phyloP scores from a whole-genome alignment of 176 grass and related monocot genomes.

The Zea luxurians region DNA sequence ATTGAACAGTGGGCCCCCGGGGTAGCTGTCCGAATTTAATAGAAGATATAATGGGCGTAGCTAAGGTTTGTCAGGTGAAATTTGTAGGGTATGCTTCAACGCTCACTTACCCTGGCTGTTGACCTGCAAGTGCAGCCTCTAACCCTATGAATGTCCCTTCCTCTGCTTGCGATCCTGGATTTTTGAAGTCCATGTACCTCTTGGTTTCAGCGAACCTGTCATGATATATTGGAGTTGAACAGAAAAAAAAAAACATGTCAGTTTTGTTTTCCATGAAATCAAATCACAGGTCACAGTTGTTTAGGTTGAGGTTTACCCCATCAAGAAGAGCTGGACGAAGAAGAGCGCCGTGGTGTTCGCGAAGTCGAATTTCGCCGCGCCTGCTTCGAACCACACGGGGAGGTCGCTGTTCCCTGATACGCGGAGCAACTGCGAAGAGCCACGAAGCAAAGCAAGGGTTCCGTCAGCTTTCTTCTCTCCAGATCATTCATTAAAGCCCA shows the following conservation, averaged over 20 bases:
- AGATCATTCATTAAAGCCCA: background rate
- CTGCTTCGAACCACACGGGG: constrained; percentile 93
- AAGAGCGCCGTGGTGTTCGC: constrained; percentile 64
- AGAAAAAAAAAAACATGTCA: constrained; percentile 23
- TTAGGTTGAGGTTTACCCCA: constrained; percentile 76
- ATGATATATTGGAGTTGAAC: background rate
- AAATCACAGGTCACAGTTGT: background rate
- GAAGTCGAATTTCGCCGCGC: constrained; percentile 68
- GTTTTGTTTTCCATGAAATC: constrained; percentile 23
- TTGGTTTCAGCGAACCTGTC: constrained; percentile 85
- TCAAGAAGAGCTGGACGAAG: constrained; percentile 83
- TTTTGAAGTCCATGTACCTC: constrained; percentile 80
- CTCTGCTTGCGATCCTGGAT: constrained; percentile 73
- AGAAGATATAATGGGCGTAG: background rate
- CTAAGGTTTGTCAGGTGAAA: background rate
- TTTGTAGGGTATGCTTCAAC: background rate
- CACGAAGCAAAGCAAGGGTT: background rate
- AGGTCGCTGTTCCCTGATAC: constrained; percentile 69
- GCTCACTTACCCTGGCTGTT: constrained; percentile 62
- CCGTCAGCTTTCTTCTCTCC: background rate
- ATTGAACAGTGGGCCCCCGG: constrained; percentile 80
- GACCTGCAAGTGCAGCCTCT: constrained; percentile 72
- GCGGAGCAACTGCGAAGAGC: constrained; percentile 61
- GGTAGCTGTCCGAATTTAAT: constrained; percentile 53
- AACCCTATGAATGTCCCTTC: constrained; percentile 85